phyloP scores from a whole-genome alignment of 441 rosid species.

The Erodium trifolium region DNA sequence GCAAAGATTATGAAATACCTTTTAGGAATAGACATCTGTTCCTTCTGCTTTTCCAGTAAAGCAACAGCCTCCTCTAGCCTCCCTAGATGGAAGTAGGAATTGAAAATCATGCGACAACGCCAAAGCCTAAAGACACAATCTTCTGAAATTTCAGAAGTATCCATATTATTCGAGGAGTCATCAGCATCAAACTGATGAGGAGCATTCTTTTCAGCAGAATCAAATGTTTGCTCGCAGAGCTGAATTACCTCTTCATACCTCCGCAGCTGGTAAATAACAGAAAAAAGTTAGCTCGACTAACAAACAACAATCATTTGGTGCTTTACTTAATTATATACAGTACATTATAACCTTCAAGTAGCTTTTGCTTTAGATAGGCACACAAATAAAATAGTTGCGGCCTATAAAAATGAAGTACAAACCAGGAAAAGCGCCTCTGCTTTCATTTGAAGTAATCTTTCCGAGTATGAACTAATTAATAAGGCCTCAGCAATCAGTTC shows the following conservation, averaged over 20 bases:
- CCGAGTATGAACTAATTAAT: slow-evolving; percentile 51
- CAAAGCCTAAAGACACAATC: slow-evolving; percentile 32
- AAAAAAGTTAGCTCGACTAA: slow-evolving; percentile 17
- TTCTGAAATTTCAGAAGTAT: slow-evolving; percentile 27
- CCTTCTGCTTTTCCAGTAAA: slow-evolving; percentile 47
- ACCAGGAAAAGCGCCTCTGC: slow-evolving; percentile 54
- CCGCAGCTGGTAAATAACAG: slow-evolving; percentile 37
- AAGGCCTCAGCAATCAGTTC: slow-evolving; percentile 46
- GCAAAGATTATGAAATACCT: slow-evolving; percentile 26
- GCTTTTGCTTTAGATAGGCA: not conserved
- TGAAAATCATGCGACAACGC: slow-evolving; percentile 51
- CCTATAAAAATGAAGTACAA: slow-evolving; percentile 18
- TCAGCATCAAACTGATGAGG: slow-evolving; percentile 21
- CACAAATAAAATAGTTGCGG: not conserved
- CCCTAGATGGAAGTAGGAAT: slow-evolving; percentile 53
- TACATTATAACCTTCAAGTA: slow-evolving; percentile 9
- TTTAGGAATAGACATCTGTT: slow-evolving; percentile 31
- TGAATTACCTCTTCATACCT: slow-evolving; percentile 49
- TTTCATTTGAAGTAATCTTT: slow-evolving; percentile 59
- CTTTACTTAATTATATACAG: slow-evolving; percentile 20
- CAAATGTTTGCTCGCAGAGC: slow-evolving; percentile 53
- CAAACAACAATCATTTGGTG: slow-evolving; percentile 15
- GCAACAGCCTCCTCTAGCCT: slow-evolving; percentile 51
- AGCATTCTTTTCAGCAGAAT: slow-evolving; percentile 39
- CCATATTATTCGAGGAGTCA: slow-evolving; percentile 26